Evolutionary conservation across 2,329 filamentous ascomycete species (phyloP).

Genomic region (Sporothrix humicola): DNA sequence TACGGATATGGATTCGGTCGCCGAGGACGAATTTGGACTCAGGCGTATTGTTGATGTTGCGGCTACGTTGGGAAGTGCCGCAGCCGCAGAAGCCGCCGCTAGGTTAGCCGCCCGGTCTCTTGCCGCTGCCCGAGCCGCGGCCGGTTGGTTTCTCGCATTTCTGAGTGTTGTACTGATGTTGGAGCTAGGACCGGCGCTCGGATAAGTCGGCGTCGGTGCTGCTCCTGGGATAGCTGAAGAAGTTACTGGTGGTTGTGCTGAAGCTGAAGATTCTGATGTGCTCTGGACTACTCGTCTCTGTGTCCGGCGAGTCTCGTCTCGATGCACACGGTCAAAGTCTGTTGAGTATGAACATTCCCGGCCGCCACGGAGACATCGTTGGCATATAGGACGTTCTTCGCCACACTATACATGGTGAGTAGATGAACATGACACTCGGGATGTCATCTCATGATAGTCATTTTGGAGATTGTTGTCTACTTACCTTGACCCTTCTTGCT

Average conservation of each 20-base stretch:
- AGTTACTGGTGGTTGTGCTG: background rate
- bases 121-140: background rate
- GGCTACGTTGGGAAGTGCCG: background rate
- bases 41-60: background rate
- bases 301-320: constrained; percentile 1
- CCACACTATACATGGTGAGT: background rate
- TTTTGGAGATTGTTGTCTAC: background rate
- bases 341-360: constrained; percentile 3
- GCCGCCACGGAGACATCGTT: background rate
- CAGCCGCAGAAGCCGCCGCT: background rate
- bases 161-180: background rate
- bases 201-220: background rate
- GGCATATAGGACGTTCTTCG: constrained; percentile 2
- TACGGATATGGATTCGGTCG: background rate
- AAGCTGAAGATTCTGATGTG: background rate
- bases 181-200: background rate
- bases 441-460: background rate
- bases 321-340: background rate
- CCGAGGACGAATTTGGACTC: background rate
- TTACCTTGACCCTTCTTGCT: background rate
- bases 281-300: background rate
- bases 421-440: background rate
- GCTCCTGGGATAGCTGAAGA: background rate
- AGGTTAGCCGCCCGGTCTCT: background rate
- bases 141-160: background rate